A percentile compares a stretch with the other conserved stretches of the same genome.
These are phyloP conservation scores for Corylus heterophylla DNA, from an alignment of 306 rosid genomes.

Conservation along the genomic window DNA sequence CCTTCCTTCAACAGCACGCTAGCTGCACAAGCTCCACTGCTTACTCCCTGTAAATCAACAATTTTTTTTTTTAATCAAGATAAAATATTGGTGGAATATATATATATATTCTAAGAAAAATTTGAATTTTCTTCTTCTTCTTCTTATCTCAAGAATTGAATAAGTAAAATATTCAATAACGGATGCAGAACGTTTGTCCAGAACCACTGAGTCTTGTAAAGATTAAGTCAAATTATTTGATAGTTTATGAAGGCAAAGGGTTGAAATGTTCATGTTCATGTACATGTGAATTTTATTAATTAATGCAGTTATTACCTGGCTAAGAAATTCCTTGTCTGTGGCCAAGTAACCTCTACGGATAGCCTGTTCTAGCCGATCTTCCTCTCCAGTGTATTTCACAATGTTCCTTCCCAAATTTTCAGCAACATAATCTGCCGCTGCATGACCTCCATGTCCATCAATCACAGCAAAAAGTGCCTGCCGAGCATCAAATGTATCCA, in stretches of 20 bases:
- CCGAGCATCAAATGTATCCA: neutral
- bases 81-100: too few relatives aligned
- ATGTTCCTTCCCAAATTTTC: slow-evolving; percentile 45
- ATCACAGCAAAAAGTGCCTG: slow-evolving; percentile 48
- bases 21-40: slow-evolving; percentile 49
- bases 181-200: too few relatives aligned
- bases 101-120: too few relatives aligned
- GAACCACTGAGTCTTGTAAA: neutral
- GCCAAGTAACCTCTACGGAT: slow-evolving; percentile 36
- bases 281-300: neutral
- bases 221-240: neutral
- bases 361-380: slow-evolving; percentile 23
- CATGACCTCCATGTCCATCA: slow-evolving; percentile 51
- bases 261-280: neutral
- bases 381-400: slow-evolving; percentile 18
- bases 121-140: too few relatives aligned
- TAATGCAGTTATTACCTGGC: slow-evolving; percentile 27
- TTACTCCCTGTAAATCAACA: slow-evolving; percentile 24
- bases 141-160: too few relatives aligned
- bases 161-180: too few relatives aligned
- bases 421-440: slow-evolving; percentile 41
- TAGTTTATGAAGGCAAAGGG: neutral
- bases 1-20: slow-evolving; percentile 43
- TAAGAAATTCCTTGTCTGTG: slow-evolving; percentile 41
- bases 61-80: neutral